Conservation (phyloP, 306 rosid species). For the Casuarina equisetifolia region DNA sequence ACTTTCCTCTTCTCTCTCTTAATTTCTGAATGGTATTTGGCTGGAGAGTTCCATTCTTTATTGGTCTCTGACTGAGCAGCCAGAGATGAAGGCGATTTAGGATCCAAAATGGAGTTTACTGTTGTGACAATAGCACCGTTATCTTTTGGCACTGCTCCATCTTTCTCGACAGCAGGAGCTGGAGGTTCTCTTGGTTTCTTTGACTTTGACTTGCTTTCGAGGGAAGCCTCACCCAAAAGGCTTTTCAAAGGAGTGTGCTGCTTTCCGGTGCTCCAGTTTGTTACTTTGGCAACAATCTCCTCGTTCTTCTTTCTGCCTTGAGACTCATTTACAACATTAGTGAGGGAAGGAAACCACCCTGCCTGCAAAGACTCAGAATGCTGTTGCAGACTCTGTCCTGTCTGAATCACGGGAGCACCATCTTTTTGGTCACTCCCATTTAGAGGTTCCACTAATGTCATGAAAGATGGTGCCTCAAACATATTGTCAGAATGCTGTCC, state of each 20-base stretch:
- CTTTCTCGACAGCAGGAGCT: constrained; percentile 33
- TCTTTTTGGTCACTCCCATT: constrained; percentile 33
- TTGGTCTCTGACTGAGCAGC: constrained; percentile 40
- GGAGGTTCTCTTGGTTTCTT: constrained; percentile 43
- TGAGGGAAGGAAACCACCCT: constrained; percentile 79
- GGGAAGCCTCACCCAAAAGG: constrained; percentile 76
- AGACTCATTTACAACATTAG: constrained; percentile 59
- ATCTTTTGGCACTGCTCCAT: constrained; percentile 29
- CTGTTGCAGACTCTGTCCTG: constrained; percentile 33
- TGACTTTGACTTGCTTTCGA: constrained; percentile 50
- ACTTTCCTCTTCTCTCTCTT: constrained; percentile 73
- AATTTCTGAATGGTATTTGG: constrained; percentile 66
- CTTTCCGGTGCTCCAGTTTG: constrained; percentile 77
- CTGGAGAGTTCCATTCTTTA: constrained; percentile 87
- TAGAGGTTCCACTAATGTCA: constrained; percentile 66
- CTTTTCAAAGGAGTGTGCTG: constrained; percentile 78
- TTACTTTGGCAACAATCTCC: constrained; percentile 77
- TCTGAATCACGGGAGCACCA: constrained; percentile 39
- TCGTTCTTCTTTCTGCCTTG: constrained; percentile 74
- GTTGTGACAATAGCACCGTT: constrained; percentile 39
- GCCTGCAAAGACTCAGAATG: constrained; percentile 44
- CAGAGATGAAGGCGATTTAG: constrained; percentile 47
- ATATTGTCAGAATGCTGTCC: constrained; percentile 44
- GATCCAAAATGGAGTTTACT: constrained; percentile 53
- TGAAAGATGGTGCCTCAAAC: constrained; percentile 82